These are phyloP conservation scores for Paxillus rubicundulus DNA, from an alignment of 768 basidiomycete genomes.

Conservation along the genomic window DNA sequence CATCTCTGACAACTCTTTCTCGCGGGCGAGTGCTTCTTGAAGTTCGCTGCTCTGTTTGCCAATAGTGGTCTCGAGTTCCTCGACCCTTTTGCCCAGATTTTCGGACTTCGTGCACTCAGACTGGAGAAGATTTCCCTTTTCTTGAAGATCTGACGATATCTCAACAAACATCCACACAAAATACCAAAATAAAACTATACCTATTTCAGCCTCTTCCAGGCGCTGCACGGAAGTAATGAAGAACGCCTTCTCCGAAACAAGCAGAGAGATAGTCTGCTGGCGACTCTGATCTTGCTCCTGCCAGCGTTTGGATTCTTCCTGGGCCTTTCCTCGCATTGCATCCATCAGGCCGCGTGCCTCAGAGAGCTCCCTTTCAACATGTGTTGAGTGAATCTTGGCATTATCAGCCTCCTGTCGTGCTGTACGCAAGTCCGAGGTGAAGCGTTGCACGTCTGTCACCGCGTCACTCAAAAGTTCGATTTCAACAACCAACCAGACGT, in stretches of 20 bases:
- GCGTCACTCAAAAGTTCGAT: slow-evolving; percentile 27
- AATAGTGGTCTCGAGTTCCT: slow-evolving; percentile 40
- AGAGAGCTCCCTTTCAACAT: slow-evolving; percentile 22
- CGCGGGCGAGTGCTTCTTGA: slow-evolving; percentile 37
- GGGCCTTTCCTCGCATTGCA: slow-evolving; percentile 13
- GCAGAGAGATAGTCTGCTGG: slow-evolving; percentile 70
- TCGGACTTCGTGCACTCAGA: slow-evolving; percentile 41
- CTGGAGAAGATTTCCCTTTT: slow-evolving; percentile 40
- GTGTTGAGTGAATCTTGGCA: slow-evolving; percentile 11
- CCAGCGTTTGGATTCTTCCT: slow-evolving; percentile 14
- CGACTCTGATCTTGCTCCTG: slow-evolving; percentile 49
- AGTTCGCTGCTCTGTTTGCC: slow-evolving; percentile 42
- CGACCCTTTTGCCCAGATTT: slow-evolving; percentile 42
- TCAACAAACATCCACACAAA: neutral
- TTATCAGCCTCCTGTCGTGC: slow-evolving; percentile 11
- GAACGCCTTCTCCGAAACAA: slow-evolving; percentile 71
- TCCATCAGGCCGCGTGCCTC: slow-evolving; percentile 19
- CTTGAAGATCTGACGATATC: slow-evolving; percentile 40
- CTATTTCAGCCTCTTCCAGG: slow-evolving; percentile 55
- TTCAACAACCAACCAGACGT: slow-evolving; percentile 21
- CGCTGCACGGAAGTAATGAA: slow-evolving; percentile 57
- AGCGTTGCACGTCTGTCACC: slow-evolving; percentile 17
- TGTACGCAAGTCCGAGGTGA: slow-evolving; percentile 17
- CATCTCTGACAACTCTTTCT: slow-evolving; percentile 48
- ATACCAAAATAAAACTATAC: slow-evolving; percentile 39